Base-by-base conservation (phyloP, 257 asterid species). In the Echium plantagineum region DNA sequence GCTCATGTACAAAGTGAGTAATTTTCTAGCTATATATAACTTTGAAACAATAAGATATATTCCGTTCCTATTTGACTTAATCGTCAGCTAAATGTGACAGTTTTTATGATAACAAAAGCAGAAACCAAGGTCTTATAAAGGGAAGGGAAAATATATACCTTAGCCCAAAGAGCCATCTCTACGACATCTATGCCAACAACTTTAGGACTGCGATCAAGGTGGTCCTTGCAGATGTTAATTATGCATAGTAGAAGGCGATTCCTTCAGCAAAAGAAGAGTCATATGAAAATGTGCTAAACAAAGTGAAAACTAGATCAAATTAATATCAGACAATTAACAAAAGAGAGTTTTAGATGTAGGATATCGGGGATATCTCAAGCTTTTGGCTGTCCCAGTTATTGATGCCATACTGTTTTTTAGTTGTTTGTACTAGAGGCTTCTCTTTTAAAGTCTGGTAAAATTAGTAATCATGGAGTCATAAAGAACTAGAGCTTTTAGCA, bases 141-240 rank as follows among this genome's bases (percentile, higher is more conserved):
- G 48, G 57, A 21, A 55, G 49, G 67, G 35, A 21, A 42, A 42
- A 19, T 65, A 32, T 58, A 61, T 77, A 93, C 99, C 96, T 93
- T 93, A 62, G 99, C 99, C 99, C 99, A 93, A 71, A 93, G 94
- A 81, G 99, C 97, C 99, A 93, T 84, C 89, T 93, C 99, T 69
- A 93, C 99, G 59, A 93, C 89, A 75, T 89, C 99, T 66, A 93
- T 76, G 63, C 99, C 99, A 30, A 89, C 94, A 66, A 93, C 96
- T 83, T 93, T 93, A 19, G 99, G 99, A 52, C 89, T 80, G 64
- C 81, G 89, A 38, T 83, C 96, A 81, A 87, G 69, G 21, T 75
- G 66, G 74, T 89, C 99, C 83, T 80, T 86, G 82, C 99, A 84
- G 48, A 81, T 77, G 81, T 81, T 93, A 66, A 93, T 70, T 71